phyloP scores from a whole-genome alignment of 305 asterid species.

The Rubia balearica region DNA sequence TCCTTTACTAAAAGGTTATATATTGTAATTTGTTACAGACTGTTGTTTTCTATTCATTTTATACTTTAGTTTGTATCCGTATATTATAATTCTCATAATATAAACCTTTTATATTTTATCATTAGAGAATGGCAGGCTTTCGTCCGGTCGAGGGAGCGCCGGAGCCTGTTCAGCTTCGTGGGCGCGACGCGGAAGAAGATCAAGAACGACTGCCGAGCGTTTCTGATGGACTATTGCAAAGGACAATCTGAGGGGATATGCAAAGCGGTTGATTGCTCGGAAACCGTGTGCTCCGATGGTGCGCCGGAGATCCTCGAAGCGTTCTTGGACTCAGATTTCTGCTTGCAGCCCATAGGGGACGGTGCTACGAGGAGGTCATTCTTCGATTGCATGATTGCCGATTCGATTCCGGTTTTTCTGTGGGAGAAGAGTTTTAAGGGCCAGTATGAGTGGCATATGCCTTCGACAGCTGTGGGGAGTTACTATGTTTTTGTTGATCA shows the following conservation, averaged over 20 bases:
- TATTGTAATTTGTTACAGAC: too few relatives aligned
- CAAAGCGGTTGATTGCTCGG: conserved; percentile 47
- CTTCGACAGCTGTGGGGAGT: conserved; percentile 17
- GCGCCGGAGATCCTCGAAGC: conserved; percentile 58
- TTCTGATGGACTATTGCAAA: conserved; percentile 43
- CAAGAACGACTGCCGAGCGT: conserved; percentile 50
- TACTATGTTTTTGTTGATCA: conserved; percentile 46
- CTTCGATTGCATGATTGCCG: conserved; percentile 68
- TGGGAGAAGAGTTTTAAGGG: conserved; percentile 41
- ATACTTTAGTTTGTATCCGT: too few relatives aligned
- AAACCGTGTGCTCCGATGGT: conserved; percentile 43
- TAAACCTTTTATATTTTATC: too few relatives aligned
- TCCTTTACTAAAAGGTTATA: too few relatives aligned
- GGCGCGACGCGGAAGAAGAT: conserved; percentile 57
- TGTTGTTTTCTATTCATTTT: too few relatives aligned
- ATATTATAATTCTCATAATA: too few relatives aligned
- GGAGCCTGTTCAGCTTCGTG: conserved; percentile 45
- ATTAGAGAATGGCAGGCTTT: conserved; percentile 43
- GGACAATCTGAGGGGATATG: conserved; percentile 28
- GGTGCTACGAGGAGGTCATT: conserved; percentile 58
- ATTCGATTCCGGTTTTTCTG: conserved; percentile 62
- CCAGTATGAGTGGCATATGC: conserved; percentile 67
- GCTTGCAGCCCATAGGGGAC: conserved; percentile 72
- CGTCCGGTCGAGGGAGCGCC: conserved; percentile 31
- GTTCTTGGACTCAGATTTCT: conserved; percentile 53